Evolutionary conservation across 2,329 filamentous ascomycete species (phyloP).

Genomic region (Phyllosticta citriasiana): DNA sequence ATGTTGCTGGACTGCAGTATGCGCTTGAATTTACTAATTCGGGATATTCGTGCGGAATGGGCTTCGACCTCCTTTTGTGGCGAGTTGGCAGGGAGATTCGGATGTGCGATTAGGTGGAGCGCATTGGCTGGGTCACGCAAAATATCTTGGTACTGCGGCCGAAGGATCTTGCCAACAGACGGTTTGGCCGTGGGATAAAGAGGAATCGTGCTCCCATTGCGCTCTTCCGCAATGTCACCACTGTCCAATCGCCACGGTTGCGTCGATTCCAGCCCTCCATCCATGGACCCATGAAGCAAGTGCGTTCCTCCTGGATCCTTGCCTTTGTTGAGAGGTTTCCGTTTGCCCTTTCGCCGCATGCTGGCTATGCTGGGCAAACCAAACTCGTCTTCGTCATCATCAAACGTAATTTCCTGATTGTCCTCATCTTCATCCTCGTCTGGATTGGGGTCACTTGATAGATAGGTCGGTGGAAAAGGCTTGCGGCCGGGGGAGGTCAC

Average conservation of each 20-base stretch:
- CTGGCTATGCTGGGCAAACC: slow-evolving; percentile 85
- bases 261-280: slow-evolving; percentile 17
- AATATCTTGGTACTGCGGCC: slow-evolving; percentile 97
- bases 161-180: slow-evolving; percentile 85
- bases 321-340: slow-evolving; percentile 33
- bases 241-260: slow-evolving; percentile 60
- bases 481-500: slow-evolving; percentile 47
- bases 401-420: slow-evolving; percentile 63
- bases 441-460: slow-evolving; percentile 67
- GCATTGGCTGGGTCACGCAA: slow-evolving; percentile 79
- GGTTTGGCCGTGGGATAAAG: slow-evolving; percentile 84
- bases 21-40: slow-evolving; percentile 98
- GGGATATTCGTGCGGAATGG: slow-evolving; percentile 75
- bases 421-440: slow-evolving; percentile 56
- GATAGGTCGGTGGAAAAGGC: slow-evolving; percentile 58
- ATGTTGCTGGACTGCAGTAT: slow-evolving; percentile 89
- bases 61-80: slow-evolving; percentile 75
- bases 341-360: slow-evolving; percentile 64
- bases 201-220: slow-evolving; percentile 49
- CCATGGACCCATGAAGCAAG: slow-evolving; percentile 11
- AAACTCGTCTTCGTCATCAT: slow-evolving; percentile 91
- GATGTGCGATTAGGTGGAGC: slow-evolving; percentile 85
- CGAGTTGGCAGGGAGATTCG: slow-evolving; percentile 61
- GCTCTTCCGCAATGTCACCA: slow-evolving; percentile 87
- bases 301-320: slow-evolving; percentile 34